A percentile compares a stretch with the other conserved stretches of the same genome.
These are phyloP conservation scores for Naegleria fowleri DNA, from an alignment of 208 protist species.

Conservation along the genomic window DNA sequence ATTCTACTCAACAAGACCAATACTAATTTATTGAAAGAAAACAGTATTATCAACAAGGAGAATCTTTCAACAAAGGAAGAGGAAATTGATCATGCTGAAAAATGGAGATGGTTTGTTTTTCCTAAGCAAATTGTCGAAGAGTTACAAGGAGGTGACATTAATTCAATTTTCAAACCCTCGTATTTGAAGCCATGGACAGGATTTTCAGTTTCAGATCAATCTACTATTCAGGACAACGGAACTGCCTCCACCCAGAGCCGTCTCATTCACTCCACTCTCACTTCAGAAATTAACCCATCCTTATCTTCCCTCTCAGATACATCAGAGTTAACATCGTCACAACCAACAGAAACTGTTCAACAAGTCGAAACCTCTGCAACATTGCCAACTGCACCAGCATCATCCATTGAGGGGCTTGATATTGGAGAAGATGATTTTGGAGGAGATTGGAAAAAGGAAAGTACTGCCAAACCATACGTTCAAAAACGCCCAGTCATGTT, in stretches of 20 bases:
- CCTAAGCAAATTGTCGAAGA: neutral
- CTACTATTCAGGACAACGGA: neutral
- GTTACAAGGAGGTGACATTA: neutral
- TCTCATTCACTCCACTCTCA: neutral
- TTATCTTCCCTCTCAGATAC: no score
- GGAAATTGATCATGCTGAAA: neutral
- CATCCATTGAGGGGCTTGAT: neutral
- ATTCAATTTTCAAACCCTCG: neutral
- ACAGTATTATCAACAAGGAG: neutral
- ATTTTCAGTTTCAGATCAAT: neutral
- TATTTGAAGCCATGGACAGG: neutral
- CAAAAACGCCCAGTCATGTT: neutral
- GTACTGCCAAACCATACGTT: neutral
- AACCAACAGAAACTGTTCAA: neutral
- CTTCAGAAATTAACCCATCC: neutral
- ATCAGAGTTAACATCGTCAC: no score
- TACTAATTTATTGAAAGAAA: neutral
- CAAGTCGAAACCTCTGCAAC: neutral
- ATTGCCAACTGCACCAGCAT: neutral
- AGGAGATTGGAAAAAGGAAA: neutral
- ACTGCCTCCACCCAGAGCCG: neutral
- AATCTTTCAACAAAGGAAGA: neutral
- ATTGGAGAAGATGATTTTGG: neutral
- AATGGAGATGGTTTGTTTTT: slow-evolving; percentile 17
- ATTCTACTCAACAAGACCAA: neutral